phyloP scores from a whole-genome alignment of 768 basidiomycete species.

The Podaxis sp. region DNA sequence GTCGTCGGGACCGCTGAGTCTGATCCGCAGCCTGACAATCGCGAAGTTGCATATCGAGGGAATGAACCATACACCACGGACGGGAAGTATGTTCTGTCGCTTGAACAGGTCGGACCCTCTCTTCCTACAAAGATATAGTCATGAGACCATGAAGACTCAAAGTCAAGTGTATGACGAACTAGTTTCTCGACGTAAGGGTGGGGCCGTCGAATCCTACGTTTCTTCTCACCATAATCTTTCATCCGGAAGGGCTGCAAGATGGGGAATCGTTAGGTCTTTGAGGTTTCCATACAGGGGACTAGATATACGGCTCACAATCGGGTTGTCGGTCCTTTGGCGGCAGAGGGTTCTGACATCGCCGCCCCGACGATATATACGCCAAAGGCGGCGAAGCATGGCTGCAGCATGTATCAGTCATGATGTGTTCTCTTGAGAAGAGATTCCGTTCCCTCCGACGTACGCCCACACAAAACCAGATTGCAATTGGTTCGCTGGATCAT shows the following conservation, averaged over 20 bases:
- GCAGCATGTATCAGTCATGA: not conserved
- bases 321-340: not conserved
- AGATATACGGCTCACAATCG: not conserved
- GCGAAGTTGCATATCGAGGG: not conserved
- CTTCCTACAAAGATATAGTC: not conserved
- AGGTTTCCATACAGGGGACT: not conserved
- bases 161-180: not conserved
- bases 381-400: not conserved
- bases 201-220: not conserved
- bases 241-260: not conserved
- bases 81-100: not conserved
- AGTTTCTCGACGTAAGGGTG: not conserved
- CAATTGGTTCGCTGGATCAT: not conserved
- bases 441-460: not conserved
- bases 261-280: not conserved
- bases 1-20: not conserved
- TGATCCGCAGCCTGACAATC: not conserved
- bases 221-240: not conserved
- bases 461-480: not conserved
- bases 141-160: not conserved
- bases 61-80: not conserved
- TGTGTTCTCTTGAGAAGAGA: not conserved
- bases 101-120: not conserved
- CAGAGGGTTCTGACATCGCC: not conserved
- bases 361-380: constrained; percentile 1